Evolutionary conservation across 768 basidiomycete species (phyloP).

Genomic region (Kwoniella newhampshirensis): DNA sequence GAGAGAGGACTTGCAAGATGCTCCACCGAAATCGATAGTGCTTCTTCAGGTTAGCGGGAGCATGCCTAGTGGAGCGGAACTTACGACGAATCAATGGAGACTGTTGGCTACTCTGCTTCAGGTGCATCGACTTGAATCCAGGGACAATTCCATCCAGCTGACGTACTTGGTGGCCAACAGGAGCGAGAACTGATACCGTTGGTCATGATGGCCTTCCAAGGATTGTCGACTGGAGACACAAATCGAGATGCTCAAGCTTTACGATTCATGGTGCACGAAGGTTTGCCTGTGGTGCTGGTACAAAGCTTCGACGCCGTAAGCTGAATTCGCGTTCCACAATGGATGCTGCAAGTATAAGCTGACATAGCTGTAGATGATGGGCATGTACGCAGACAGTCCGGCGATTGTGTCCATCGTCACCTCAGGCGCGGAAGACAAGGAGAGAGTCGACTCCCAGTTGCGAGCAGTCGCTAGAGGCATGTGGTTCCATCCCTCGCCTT

Average conservation of each 20-base stretch:
- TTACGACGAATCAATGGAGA: conserved; percentile 46
- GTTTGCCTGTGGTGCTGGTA: conserved; percentile 45
- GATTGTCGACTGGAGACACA: conserved; percentile 44
- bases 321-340: conserved; percentile 1
- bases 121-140: conserved; percentile 26
- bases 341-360: conserved; percentile 8
- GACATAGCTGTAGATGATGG: conserved; percentile 45
- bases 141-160: not conserved
- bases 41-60: conserved; percentile 59
- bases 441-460: conserved; percentile 50
- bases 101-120: conserved; percentile 45
- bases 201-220: conserved; percentile 47
- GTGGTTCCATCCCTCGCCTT: conserved; percentile 51
- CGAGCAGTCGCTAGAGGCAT: conserved; percentile 42
- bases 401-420: conserved; percentile 51
- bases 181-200: conserved; percentile 53
- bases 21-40: conserved; percentile 65
- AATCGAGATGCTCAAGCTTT: conserved; percentile 48
- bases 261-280: conserved; percentile 48
- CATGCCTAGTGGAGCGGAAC: conserved; percentile 57
- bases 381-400: conserved; percentile 51
- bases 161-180: conserved; percentile 16
- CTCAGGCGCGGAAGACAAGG: conserved; percentile 36
- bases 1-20: conserved; percentile 57
- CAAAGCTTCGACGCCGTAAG: conserved; percentile 52